Evolutionary conservation across 257 asterid genomes (phyloP).

Genomic region (Eustoma russellianum): DNA sequence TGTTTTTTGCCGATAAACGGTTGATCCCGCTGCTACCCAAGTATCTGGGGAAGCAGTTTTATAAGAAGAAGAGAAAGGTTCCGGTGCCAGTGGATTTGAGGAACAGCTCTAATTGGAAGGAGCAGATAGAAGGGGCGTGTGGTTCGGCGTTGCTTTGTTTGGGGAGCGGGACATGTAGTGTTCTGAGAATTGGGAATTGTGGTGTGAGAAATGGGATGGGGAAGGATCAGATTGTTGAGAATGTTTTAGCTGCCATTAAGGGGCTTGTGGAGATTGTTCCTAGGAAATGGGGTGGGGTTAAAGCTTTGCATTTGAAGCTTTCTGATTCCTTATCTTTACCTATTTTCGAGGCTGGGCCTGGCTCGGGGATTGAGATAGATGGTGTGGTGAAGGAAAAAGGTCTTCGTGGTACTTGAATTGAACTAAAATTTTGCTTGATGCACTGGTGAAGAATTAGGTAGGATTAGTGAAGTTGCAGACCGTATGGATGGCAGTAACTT

Average conservation of each 20-base stretch:
- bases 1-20: constrained; percentile 41
- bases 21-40: constrained; percentile 39
- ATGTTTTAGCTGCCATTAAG: constrained; percentile 51
- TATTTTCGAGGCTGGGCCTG: constrained; percentile 25
- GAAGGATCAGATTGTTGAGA: constrained; percentile 43
- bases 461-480: too few relatives aligned
- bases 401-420: neutral
- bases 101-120: constrained; percentile 48
- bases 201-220: constrained; percentile 21
- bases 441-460: too few relatives aligned
- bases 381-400: neutral
- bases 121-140: constrained; percentile 52
- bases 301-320: constrained; percentile 73
- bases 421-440: too few relatives aligned
- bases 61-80: constrained; percentile 55
- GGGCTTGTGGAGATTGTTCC: constrained; percentile 44
- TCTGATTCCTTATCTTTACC: constrained; percentile 75
- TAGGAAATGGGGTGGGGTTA: constrained; percentile 54
- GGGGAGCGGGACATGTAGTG: constrained; percentile 66
- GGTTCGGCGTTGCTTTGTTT: constrained; percentile 48
- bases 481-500: too few relatives aligned
- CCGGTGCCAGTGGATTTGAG: constrained; percentile 57
- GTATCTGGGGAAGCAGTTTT: constrained; percentile 67
- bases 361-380: neutral
- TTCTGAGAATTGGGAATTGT: constrained; percentile 52